Conservation (phyloP, 1,284 basidiomycete species). For the Wolfiporia cocos region DNA sequence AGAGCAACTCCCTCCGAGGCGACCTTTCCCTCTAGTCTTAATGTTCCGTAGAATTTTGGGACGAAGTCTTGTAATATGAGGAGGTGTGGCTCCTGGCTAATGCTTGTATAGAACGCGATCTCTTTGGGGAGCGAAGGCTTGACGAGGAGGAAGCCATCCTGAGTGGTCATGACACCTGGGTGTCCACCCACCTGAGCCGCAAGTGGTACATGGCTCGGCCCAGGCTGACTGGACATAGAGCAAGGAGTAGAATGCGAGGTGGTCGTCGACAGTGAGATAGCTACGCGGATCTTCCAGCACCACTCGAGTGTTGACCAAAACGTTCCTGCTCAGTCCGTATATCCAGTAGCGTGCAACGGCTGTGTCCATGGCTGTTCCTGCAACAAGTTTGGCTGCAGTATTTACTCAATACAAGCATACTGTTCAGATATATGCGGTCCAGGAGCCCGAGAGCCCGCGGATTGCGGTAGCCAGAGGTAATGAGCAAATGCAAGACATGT, state of each 20-base stretch:
- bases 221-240: neutral
- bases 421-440: no score
- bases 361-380: no score
- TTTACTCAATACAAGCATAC: no score
- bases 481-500: no score
- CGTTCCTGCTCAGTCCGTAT: no score
- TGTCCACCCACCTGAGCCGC: constrained; percentile 86
- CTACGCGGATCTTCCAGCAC: no score
- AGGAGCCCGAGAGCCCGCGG: no score
- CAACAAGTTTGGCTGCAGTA: no score
- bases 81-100: constrained; percentile 39
- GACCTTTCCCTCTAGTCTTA: constrained; percentile 60
- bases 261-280: no score
- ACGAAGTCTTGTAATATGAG: constrained; percentile 48
- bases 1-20: constrained; percentile 24
- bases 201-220: neutral
- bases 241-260: neutral
- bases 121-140: constrained; percentile 77
- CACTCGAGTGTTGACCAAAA: no score
- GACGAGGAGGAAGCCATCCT: constrained; percentile 78
- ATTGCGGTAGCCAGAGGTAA: no score
- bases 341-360: no score
- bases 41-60: constrained; percentile 73
- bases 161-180: constrained; percentile 65
- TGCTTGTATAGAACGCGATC: constrained; percentile 73